A percentile compares a stretch with the other conserved stretches of the same genome.
Evolutionary conservation across 2,329 filamentous ascomycete genomes (phyloP).

Genomic region (Botrytis cinerea): DNA sequence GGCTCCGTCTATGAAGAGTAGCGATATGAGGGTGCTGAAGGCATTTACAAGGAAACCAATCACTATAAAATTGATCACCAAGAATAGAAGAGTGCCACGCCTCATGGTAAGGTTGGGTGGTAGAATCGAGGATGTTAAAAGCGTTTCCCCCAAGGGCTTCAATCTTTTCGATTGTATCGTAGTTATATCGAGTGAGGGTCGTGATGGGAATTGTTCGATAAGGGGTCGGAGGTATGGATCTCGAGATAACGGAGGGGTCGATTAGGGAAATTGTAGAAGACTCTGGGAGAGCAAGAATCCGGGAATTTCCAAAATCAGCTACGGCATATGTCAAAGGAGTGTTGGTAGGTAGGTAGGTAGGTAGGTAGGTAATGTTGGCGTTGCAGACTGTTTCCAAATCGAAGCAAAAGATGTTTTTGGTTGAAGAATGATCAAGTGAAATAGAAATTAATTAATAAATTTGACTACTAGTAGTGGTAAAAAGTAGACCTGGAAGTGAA

Average conservation of each 20-base stretch:
- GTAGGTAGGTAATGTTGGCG: background rate
- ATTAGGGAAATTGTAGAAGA: background rate
- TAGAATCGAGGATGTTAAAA: background rate
- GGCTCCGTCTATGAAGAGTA: conserved; percentile 68
- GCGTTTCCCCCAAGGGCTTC: background rate
- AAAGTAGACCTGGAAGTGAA: background rate
- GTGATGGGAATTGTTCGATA: background rate
- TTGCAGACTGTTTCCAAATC: background rate
- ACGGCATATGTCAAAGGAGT: background rate
- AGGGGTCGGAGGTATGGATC: background rate
- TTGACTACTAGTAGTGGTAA: background rate
- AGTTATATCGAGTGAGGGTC: background rate
- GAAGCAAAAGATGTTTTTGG: background rate
- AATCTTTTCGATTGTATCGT: background rate
- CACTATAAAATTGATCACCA: conserved; percentile 62
- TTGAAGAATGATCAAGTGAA: background rate
- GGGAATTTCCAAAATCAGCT: background rate
- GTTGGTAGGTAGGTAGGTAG: background rate
- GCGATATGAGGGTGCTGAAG: conserved; percentile 70
- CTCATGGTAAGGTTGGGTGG: conserved; percentile 35
- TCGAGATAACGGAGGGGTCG: conserved; percentile 11
- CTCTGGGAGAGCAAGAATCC: background rate
- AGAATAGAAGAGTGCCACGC: conserved; percentile 41
- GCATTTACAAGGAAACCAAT: conserved; percentile 64
- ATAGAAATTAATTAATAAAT: background rate